phyloP scores from a whole-genome alignment of 805 yeast genomes.

The Isabelozyma pseudorhagii region DNA sequence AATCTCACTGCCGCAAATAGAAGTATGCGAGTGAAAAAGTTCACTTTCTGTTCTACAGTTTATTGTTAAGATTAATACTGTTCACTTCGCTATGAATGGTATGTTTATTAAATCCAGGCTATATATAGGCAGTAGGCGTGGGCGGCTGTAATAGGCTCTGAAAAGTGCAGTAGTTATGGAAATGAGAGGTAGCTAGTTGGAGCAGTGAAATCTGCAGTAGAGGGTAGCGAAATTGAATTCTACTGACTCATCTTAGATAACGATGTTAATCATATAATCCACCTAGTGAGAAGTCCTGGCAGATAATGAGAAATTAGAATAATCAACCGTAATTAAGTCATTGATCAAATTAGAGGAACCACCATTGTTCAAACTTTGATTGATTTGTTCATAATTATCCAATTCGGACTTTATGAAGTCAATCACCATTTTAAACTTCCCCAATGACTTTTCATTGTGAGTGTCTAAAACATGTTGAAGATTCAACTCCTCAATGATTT shows the following conservation, averaged over 20 bases:
- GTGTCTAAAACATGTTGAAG: constrained; percentile 40
- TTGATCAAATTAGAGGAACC: constrained; percentile 15
- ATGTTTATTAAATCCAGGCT: background rate
- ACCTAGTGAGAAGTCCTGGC: constrained; percentile 27
- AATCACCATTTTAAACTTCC: constrained; percentile 41
- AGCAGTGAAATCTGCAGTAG: too few relatives aligned
- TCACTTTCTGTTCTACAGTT: background rate
- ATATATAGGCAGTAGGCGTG: background rate
- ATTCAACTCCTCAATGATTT: constrained; percentile 31
- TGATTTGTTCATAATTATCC: constrained; percentile 24
- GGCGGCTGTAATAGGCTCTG: background rate
- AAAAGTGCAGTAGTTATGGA: background rate
- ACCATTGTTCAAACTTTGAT: constrained; percentile 12
- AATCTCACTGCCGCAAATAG: background rate
- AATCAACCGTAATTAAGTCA: constrained; percentile 42
- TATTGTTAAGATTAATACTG: background rate
- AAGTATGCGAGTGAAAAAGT: background rate
- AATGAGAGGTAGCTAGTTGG: background rate
- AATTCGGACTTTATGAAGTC: constrained; percentile 43
- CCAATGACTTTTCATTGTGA: constrained; percentile 43
- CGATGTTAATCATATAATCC: background rate
- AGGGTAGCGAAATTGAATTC: too few relatives aligned
- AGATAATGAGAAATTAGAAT: constrained; percentile 39
- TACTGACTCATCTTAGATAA: too few relatives aligned
- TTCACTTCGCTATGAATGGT: background rate